Base-by-base conservation (phyloP, 805 yeast genomes). In the Sungouiella blattae region DNA sequence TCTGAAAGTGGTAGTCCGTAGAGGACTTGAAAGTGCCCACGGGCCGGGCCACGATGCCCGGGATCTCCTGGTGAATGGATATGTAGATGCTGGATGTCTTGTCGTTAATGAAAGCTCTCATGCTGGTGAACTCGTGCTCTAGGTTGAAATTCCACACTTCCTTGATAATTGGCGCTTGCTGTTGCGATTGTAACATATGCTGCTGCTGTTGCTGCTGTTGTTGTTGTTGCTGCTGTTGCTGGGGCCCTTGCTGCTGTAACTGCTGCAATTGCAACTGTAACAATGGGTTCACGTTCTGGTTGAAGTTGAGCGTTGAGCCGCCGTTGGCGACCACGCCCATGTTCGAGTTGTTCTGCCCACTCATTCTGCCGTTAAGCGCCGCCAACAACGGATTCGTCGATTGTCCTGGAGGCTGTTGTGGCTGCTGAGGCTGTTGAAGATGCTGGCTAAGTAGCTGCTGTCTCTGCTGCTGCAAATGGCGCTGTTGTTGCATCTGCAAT, bases 41-140 rank as follows among this genome's bases (percentile, higher is more conserved):
- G 11, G 98, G 98, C 50, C 98, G 76, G 2, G 96, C 96, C 18
- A 91, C 83, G 15, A 94, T 86, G 0, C 98, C 98, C 0, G 96
- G 96, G 55, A 93, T 88, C 58, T 93, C 98, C 30, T 94, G 88
- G 49, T 88, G 89, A 39, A 88, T 75, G 3, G 86, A 74, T 17
- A 83, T 74, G 46, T 71, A 67, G 36, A 78, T 74, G 49, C 52
- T 43, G 6, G 63, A 48, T 5, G 67, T 53, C 29, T 73, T 80
- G 39, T 73, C 73, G 35, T 68, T 74, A 27, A 80, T 67, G 20
- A 83, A 66, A 34, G 73, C 71, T 43, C 88, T 70, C 33, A 84
- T 74, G 9, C 73, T 60, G 39, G 71, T 73, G 58, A 83, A 78
- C 51, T 83, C 93, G 36, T 71, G 69, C 46, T 80, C 81, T 43